Percentiles rank a stretch among this genome's conserved stretches.
Conservation (phyloP, 73 alveolate species). For the Stentor roeselii region DNA sequence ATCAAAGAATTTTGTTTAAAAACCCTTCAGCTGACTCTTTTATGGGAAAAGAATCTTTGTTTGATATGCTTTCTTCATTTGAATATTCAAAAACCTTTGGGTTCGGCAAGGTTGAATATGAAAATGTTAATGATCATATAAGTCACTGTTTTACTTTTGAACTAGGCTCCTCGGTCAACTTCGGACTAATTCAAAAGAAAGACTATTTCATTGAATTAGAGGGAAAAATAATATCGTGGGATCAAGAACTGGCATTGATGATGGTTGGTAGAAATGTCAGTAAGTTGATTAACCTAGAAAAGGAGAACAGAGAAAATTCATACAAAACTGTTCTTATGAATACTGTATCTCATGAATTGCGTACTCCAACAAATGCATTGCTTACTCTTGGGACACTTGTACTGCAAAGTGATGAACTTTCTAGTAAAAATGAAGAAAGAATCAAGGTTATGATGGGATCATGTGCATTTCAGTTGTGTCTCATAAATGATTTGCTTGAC, state of each 20-base stretch:
- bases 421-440: background rate
- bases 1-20: too few species aligned
- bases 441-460: background rate
- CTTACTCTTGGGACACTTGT: background rate
- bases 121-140: background rate
- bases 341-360: conserved; percentile 10
- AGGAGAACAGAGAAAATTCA: background rate
- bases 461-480: background rate
- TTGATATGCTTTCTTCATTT: background rate
- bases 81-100: background rate
- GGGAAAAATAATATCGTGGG: background rate
- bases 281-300: background rate
- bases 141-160: background rate
- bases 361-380: conserved; percentile 1
- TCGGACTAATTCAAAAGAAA: background rate
- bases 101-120: background rate
- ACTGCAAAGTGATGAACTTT: background rate
- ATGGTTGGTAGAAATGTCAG: background rate
- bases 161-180: background rate
- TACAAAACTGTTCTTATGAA: background rate
- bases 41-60: background rate
- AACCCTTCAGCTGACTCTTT: background rate
- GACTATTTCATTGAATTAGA: background rate
- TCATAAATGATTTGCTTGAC: conserved; percentile 20
- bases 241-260: background rate